These are phyloP conservation scores for Pleodorina starrii DNA, from an alignment of 139 green algal species.

Conservation along the genomic window DNA sequence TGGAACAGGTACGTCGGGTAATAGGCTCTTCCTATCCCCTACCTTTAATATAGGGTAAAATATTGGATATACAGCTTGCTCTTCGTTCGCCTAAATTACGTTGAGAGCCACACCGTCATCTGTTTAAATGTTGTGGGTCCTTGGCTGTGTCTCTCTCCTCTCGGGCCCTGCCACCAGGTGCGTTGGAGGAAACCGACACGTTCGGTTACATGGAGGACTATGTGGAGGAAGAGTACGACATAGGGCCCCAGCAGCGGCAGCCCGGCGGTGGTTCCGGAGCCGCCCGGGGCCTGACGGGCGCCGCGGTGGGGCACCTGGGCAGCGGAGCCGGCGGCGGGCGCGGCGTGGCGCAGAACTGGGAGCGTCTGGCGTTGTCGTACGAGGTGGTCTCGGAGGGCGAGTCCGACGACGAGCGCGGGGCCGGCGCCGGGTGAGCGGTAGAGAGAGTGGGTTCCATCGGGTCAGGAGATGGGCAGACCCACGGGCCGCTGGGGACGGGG, in stretches of 20 bases:
- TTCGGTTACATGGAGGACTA: constrained; percentile 82
- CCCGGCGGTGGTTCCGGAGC: not conserved
- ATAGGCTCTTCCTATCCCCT: too few species aligned
- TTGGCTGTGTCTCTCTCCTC: too few species aligned
- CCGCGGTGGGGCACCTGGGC: constrained; percentile 4
- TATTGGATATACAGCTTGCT: too few species aligned
- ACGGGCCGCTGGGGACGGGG: too few species aligned
- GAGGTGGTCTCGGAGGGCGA: constrained; percentile 58
- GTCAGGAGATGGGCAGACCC: too few species aligned
- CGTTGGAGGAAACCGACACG: constrained; percentile 44
- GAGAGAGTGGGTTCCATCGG: too few species aligned
- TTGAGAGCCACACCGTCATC: too few species aligned
- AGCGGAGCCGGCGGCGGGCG: not conserved
- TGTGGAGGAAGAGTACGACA: constrained; percentile 63
- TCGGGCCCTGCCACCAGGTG: constrained; percentile 16
- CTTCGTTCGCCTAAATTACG: too few species aligned
- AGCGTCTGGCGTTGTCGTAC: constrained; percentile 48
- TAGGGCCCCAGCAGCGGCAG: not conserved
- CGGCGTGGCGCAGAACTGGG: constrained; percentile 11
- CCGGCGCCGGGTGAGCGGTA: not conserved
- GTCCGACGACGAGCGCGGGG: constrained; percentile 3
- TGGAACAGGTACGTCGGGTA: constrained; percentile 78
- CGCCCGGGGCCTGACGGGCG: not conserved
- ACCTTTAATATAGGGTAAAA: too few species aligned
- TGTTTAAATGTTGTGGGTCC: too few species aligned